Evolutionary conservation across 768 basidiomycete genomes (phyloP), one percentile per base, ranked within the genome.

Genomic region (Leccinum fibrillosum): DNA sequence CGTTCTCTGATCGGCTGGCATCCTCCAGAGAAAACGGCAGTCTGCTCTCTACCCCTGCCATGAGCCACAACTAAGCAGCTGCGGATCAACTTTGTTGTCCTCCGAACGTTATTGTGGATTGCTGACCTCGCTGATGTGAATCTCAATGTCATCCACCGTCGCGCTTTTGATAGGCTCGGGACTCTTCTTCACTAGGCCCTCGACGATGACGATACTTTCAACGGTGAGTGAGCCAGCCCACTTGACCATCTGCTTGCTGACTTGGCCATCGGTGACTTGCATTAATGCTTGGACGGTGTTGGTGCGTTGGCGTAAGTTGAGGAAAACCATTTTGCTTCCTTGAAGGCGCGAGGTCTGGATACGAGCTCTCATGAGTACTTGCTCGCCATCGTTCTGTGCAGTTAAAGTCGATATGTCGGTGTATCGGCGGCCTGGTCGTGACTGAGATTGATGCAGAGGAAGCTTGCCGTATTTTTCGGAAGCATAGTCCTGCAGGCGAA

Each of bases 161-260:
- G 93, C 92, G 63, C 92, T 93, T 78, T 96, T 96, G 76, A 99
- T 91, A n/a, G 78, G 80, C 67, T 90, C 90, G 1, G 84, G 86
- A 34, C 88, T 84, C 72, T 85, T 88, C 71, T 86, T 84, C 45
- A 95, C 89, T 53, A 79, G 68, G 39, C 94, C 96, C 74, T 94
- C 89, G 5, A 96, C 89, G 23, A 95, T 83, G 5, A 98, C 88
- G 67, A 99, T 94, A 58, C 89, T 91, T 77, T 99, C 97, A 66
- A 83, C 83, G 26, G 87, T 78, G 52, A 98, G 75, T 25, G 83
- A 70, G 19, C 86, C 86, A 17, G 88, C 84, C 89, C 90, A 98
- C 75, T 94, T 97, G 39, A 94, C 84, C 97, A 99, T 99, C 72
- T 96, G 94, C 75, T 95, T 98, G 61, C 92, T 95, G 26, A 98